These are phyloP conservation scores for Neopestalotiopsis clavispora DNA, from an alignment of 2,329 filamentous ascomycete species.

Conservation along the genomic window DNA sequence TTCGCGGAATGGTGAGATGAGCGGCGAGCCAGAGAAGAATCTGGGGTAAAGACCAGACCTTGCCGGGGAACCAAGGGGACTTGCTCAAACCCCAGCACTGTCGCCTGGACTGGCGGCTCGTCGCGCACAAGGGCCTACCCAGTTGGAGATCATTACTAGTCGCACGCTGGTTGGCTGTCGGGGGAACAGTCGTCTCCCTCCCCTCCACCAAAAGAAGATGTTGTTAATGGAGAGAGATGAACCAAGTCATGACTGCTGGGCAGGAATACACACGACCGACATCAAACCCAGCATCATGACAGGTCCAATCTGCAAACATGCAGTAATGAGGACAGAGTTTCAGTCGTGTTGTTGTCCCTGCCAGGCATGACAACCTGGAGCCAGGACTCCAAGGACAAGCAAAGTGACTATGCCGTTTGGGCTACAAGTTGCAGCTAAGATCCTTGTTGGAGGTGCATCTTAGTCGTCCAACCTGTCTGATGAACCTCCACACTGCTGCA, in stretches of 20 bases:
- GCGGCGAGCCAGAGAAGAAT: conserved; percentile 4
- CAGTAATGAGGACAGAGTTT: neutral
- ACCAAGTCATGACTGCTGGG: neutral
- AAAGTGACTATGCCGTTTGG: conserved; percentile 31
- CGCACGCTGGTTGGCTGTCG: neutral
- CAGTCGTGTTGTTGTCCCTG: neutral
- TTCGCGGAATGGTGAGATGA: conserved; percentile 13
- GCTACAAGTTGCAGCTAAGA: conserved; percentile 32
- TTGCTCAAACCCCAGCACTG: neutral
- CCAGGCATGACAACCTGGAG: neutral
- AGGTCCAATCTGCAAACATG: neutral
- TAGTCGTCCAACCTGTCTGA: conserved; percentile 1
- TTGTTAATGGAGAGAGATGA: no score
- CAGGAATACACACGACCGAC: neutral
- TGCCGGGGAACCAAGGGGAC: neutral
- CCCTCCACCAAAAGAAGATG: neutral
- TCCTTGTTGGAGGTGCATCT: conserved; percentile 20
- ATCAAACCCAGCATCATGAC: neutral
- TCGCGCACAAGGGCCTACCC: neutral
- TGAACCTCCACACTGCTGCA: conserved; percentile 11
- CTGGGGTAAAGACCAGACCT: conserved; percentile 14
- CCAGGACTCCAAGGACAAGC: conserved; percentile 10
- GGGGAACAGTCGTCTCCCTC: neutral
- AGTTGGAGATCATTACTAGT: neutral
- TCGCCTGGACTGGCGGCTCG: neutral